Evolutionary conservation across 257 asterid species (phyloP).

Genomic region (Salvia hispanica): DNA sequence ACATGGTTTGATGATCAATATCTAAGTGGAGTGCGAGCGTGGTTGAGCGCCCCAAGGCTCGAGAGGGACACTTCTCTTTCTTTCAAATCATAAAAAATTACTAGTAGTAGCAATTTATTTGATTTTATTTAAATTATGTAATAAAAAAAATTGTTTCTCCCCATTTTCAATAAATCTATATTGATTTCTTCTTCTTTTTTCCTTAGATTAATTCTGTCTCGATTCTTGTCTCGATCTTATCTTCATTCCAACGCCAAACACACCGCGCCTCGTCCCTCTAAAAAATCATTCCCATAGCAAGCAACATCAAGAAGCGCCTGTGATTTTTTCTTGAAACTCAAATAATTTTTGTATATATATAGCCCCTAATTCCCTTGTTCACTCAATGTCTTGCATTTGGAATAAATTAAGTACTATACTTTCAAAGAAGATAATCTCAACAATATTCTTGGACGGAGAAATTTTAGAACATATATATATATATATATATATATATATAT

Average conservation of each 20-base stretch:
- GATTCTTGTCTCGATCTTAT: too few relatives aligned
- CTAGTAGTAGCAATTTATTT: not conserved
- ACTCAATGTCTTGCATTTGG: not conserved
- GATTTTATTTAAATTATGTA: too few relatives aligned
- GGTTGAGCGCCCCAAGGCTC: conserved; percentile 19
- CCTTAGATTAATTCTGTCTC: too few relatives aligned
- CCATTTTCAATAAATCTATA: too few relatives aligned
- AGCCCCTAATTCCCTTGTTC: not conserved
- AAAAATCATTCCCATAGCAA: not conserved
- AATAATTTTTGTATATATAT: not conserved
- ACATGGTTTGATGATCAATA: conserved; percentile 31
- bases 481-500: not conserved
- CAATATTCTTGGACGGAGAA: not conserved
- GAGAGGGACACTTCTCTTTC: conserved; percentile 31
- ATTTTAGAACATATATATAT: not conserved
- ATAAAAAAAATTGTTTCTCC: too few relatives aligned
- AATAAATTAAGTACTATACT: not conserved
- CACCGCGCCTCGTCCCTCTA: not conserved
- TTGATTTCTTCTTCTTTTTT: too few relatives aligned
- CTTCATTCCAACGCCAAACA: too few relatives aligned
- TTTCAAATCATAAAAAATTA: conserved; percentile 26
- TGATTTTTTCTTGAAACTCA: not conserved
- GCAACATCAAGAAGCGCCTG: too few relatives aligned
- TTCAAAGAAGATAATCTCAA: not conserved
- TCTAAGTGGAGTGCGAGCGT: conserved; percentile 15